Evolutionary conservation across 2,329 filamentous ascomycete genomes (phyloP), one percentile per base, ranked within the genome.

Genomic region (Boeremia lycopersici): DNA sequence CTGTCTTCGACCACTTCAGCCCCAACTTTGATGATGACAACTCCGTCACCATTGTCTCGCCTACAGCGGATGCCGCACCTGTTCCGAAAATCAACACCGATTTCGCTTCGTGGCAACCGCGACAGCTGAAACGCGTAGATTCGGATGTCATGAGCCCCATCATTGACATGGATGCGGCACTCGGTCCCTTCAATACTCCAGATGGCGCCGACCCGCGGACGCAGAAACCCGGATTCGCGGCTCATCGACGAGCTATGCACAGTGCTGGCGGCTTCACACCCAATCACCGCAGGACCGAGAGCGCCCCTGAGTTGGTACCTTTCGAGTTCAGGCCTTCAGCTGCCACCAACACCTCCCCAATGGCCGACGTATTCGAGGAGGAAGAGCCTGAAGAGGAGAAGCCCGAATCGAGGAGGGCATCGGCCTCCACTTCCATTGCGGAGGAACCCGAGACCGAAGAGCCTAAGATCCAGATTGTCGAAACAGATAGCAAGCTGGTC

Each of bases 91-190:
- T 69, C 8, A 68, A 73, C n/a, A 71, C 72, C 6, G 68, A 69
- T 50, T 69, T 70, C 48, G 66, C 73, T 6, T 72, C 72, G 6
- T 76, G 74, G 75, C 70, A 72, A 48, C 74, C 74, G 5, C 69
- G 68, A 25, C 67, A 70, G 51, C 47, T 76, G 25, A 66, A 70
- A 43, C 70, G 68, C 74, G 78, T 62, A 55, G 57, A 75, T 44
- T 72, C 73, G n/a, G 90, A 96, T 55, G 74, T 84, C 3, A 83
- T 88, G 47, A 90, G 87, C 68, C 88, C 90, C 7, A 89, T 97
- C 74, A 96, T 99, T 60, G 95, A 99, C 73, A 79, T 99, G 36
- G 95, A 99, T 76, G 93, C 93, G 15, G 95, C 93, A 25, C 82
- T 98, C 1, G 93, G 92, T 1, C 92, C 93, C 0, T 96, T 96